Evolutionary conservation across 345 rosid genomes (phyloP).

Genomic region (Gossypium australe): DNA sequence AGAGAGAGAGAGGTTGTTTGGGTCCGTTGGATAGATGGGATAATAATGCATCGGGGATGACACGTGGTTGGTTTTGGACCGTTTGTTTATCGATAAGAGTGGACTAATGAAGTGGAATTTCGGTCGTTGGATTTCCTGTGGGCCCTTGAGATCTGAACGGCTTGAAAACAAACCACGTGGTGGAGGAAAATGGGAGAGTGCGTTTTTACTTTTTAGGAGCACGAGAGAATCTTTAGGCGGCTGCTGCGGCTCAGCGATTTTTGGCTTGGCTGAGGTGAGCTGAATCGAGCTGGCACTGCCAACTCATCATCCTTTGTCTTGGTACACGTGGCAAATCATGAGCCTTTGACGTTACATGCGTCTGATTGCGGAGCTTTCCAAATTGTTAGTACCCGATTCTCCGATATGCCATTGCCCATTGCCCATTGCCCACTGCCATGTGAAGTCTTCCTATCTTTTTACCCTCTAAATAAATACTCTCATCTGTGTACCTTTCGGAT

Average conservation of each 20-base stretch:
- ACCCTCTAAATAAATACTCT: background rate
- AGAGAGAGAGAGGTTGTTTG: constrained; percentile 16
- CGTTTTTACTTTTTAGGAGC: background rate
- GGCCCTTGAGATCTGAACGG: constrained; percentile 1
- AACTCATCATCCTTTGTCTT: background rate
- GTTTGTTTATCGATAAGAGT: constrained; percentile 58
- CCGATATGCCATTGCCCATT: background rate
- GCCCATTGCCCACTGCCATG: too few relatives aligned
- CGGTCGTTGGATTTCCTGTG: constrained; percentile 28
- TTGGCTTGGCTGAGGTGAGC: constrained; percentile 15
- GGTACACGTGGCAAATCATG: constrained; percentile 13
- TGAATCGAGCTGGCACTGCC: constrained; percentile 7
- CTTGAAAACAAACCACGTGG: constrained; percentile 14
- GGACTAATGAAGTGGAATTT: constrained; percentile 12
- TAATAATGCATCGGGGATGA: constrained; percentile 37
- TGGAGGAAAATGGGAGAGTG: background rate
- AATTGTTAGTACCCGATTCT: background rate
- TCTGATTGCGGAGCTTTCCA: background rate
- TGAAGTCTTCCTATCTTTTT: background rate
- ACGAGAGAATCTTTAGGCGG: constrained; percentile 24
- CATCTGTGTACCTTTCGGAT: too few relatives aligned
- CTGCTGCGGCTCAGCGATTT: constrained; percentile 21
- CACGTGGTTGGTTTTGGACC: constrained; percentile 44
- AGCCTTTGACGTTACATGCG: background rate
- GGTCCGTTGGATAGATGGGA: constrained; percentile 53